Evolutionary conservation across 148 eudicot genomes (phyloP).

Genomic region (Chenopodium berlandieri): DNA sequence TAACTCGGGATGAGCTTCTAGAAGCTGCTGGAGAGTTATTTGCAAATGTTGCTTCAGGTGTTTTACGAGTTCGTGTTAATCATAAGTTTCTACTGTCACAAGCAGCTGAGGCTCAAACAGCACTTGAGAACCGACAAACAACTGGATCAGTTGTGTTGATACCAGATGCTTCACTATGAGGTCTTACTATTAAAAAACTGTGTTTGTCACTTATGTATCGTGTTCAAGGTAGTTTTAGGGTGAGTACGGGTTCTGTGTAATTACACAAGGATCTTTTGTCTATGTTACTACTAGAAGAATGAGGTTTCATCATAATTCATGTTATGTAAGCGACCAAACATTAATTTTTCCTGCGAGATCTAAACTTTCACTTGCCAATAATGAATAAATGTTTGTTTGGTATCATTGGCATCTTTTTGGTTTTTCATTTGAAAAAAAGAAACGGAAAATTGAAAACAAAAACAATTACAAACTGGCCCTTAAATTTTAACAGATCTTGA

Average conservation of each 20-base stretch:
- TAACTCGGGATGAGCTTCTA: slow-evolving; percentile 64
- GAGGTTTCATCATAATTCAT: neutral
- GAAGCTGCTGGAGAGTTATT: slow-evolving; percentile 72
- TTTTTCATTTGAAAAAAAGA: no score
- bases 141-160: slow-evolving; percentile 83
- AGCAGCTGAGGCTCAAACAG: slow-evolving; percentile 81
- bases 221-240: neutral
- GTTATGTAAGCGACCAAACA: no score
- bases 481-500: no score
- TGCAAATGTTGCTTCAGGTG: slow-evolving; percentile 52
- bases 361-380: no score
- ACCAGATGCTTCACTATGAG: slow-evolving; percentile 42
- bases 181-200: neutral
- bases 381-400: no score
- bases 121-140: slow-evolving; percentile 66
- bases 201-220: neutral
- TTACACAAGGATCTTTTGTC: neutral
- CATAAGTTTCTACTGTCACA: slow-evolving; percentile 75
- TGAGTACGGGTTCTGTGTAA: neutral
- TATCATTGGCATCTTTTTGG: no score
- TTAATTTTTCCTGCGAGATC: no score
- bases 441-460: no score
- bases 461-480: no score
- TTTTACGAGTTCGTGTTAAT: slow-evolving; percentile 63
- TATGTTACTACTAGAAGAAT: neutral